Evolutionary conservation across 805 yeast species (phyloP), one percentile per base, ranked within the genome.

Genomic region (Hanseniaspora guilliermondii): DNA sequence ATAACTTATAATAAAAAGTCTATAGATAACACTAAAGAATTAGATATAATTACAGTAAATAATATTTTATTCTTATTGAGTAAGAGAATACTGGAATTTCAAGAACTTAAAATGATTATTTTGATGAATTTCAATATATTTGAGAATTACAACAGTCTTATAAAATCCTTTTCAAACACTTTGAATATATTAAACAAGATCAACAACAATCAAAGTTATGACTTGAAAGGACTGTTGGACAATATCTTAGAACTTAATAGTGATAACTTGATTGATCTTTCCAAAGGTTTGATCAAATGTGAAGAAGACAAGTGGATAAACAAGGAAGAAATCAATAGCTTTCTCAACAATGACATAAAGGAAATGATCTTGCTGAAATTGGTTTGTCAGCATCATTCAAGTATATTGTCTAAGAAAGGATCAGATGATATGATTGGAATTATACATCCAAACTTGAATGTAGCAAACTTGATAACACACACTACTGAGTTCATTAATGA

Each of bases 281-380:
- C 96, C 16, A 79, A 80, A 57, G 98, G 97, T 0, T 83, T 91
- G 62, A 73, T 73, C 58, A 93, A 86, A 64, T 82, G 82, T 3
- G 65, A 72, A 55, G 69, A 70, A 33, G 68, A 76, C 39, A 64
- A 64, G 50, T 79, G 65, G 59, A 65, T 55, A 19, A 45, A 77
- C 2, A 66, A 72, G 32, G 73, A 71, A 7, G 71, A 76, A 27
- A 77, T 85, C 41, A 78, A 82, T 53, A 62, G 65, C 3, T 85
- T 89, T 60, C 70, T 91, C 59, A 86, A 87, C 62, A 69, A 73
- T 11, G 97, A 91, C 69, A 73, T 91, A 60, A 73, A 77, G 54
- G 96, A 89, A 60, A 75, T 97, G 58, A 89, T 91, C 41, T 76
- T 89, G 59, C 86, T 93, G 81, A 79, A 96, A 56, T 71, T 89